Base-by-base conservation (phyloP, 2,329 filamentous ascomycete species). In the Pestalotiopsis fici region DNA sequence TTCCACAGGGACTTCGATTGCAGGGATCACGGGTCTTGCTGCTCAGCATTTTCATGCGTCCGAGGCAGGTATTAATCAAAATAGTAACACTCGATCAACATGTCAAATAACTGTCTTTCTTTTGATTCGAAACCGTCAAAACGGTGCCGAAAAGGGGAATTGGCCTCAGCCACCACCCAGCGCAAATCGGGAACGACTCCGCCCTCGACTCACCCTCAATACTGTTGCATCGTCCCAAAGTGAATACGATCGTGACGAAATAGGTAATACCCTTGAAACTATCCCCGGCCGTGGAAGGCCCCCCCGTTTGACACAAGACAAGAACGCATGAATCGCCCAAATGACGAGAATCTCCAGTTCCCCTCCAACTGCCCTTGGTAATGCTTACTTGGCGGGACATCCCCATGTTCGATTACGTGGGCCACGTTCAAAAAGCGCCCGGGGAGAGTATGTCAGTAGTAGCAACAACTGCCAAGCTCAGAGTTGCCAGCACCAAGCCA, bases 291-390 rank as follows among this genome's bases (percentile, higher is more conserved):
- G 18, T 9, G 43, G 43, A 23, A 15, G 47, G 43, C 43, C 11
- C 25, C 23, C 59, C 37, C 31, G 43, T 39, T 25, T 47, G 37
- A 28, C 37, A 28, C 59, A 55, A 21, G 25, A 54, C 13, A 28
- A 39, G 31, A 54, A 25, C 63, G 63, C 63, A 65, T 65, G 31
- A 65, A 65, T 57, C 55, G n/a, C 13, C 63, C 31, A 65, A 65
- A 65, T 65, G 63, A 65, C 28, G 63, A 37, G 18, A 43, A 47
- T 35, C 12, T 5, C 43, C 18, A 31, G 31, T 31, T 23, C 23
- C 43, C n/a, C 18, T 12, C 57, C 27, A 37, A 21, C 15, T n/a
- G 12, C 57, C 25, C 27, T 18, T 12, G 9, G 28, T 21, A 12
- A 60, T 13, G 21, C 31, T 12, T 13, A 7, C 28, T 31, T 12